Evolutionary conservation across 2,329 filamentous ascomycete species (phyloP).

Genomic region (Talaromyces sp.): DNA sequence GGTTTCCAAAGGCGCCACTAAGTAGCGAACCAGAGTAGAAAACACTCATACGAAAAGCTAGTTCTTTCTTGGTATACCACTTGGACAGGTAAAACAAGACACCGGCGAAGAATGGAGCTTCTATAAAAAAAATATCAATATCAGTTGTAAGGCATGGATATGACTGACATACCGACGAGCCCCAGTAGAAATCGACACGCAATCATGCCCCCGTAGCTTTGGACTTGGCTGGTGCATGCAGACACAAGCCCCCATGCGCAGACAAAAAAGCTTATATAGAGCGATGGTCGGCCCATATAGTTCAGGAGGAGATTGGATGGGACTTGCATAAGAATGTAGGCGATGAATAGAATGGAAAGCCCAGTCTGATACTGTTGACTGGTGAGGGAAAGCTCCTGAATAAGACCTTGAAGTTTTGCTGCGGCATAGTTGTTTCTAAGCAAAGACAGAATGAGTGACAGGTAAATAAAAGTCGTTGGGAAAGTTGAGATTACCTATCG

Average conservation of each 20-base stretch:
- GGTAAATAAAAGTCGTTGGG: conserved; percentile 42
- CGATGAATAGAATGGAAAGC: conserved; percentile 40
- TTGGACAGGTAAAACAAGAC: conserved; percentile 46
- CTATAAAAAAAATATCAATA: conserved; percentile 13
- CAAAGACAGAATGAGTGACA: conserved; percentile 19
- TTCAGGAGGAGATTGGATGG: conserved; percentile 44
- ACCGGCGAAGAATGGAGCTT: conserved; percentile 45
- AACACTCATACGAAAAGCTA: conserved; percentile 47
- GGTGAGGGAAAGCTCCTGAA: conserved; percentile 30
- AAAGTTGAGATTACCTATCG: conserved; percentile 34
- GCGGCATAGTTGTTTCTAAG: conserved; percentile 44
- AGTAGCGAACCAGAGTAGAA: conserved; percentile 50
- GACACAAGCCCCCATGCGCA: conserved; percentile 44
- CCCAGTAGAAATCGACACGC: conserved; percentile 44
- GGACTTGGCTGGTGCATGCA: conserved; percentile 39
- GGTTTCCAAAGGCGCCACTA: conserved; percentile 48
- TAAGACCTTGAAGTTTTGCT: conserved; percentile 39
- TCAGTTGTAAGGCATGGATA: no score
- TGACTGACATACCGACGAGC: conserved; percentile 19
- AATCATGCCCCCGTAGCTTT: conserved; percentile 37
- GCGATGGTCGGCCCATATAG: conserved; percentile 36
- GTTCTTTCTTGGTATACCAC: conserved; percentile 51
- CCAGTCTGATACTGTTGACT: conserved; percentile 36
- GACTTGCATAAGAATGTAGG: conserved; percentile 42
- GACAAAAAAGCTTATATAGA: conserved; percentile 42